Base-by-base conservation (phyloP, 495 filamentous ascomycete species). In the Xylaria bambusicola region DNA sequence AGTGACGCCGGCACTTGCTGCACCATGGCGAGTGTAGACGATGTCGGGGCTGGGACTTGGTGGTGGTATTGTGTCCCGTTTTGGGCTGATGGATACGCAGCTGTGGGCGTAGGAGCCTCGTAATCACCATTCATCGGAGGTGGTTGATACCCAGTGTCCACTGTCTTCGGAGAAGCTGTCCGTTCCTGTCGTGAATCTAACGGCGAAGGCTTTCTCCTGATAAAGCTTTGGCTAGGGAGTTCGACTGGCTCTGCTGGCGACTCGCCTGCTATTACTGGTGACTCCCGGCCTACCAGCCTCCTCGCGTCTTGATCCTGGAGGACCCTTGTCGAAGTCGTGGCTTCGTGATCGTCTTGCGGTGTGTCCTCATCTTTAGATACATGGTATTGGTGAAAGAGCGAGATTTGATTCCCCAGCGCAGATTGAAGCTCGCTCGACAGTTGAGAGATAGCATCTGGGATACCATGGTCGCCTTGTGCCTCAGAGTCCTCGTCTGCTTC, bases 121-220 rank as follows among this genome's bases (percentile, higher is more conserved):
- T 53, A 29, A n/a, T 40, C 50, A 15, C 13, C 49, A 29, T 50
- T 18, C 12, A 51, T 56, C 18, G 45, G 10, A 12, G 62, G 47
- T 38, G 42, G 27, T 26, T 60, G 62, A 45, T 58, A 53, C 2
- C 13, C 35, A 10, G 58, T 51, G 3, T 64, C 58, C 1, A 61
- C 45, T 9, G 58, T 48, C 52, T 44, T 58, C 29, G 65, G 61
- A 2, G 65, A 66, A 24, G 66, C 59, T 2, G 65, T 59, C 42
- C 56, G 55, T 20, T 18, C 60, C 40, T 59, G 55, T 26, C 35
- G 61, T 44, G 66, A 60, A 20, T 46, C 27, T 9, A 5, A 31
- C 35, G 66, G 62, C 38, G 66, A 5, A 15, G 66, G 66, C 42
- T 68, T 71, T 33, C 66, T 62, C 54, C 58, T 66, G 21, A 66